phyloP scores from a whole-genome alignment of 2,329 filamentous ascomycete species.

The Stachybotrys elegans region DNA sequence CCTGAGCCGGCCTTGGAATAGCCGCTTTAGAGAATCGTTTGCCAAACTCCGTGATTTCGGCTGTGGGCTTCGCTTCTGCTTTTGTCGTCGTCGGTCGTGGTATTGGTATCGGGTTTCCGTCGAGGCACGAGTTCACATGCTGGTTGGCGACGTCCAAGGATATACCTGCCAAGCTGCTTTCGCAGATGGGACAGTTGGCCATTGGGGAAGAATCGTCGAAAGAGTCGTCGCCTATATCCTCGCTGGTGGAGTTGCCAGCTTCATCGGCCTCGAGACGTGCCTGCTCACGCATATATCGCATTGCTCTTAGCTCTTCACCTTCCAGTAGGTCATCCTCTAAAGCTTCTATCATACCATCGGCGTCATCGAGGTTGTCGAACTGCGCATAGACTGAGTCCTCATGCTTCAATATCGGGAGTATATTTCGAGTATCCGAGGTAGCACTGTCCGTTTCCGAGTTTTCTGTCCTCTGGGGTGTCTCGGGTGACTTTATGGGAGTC shows the following conservation, averaged over 20 bases:
- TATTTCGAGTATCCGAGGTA: slow-evolving; percentile 6
- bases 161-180: slow-evolving; percentile 54
- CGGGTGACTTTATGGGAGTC: too few species aligned
- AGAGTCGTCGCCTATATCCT: slow-evolving; percentile 27
- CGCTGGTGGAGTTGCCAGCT: slow-evolving; percentile 32
- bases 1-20: slow-evolving; percentile 72
- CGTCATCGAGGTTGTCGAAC: slow-evolving; percentile 28
- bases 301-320: slow-evolving; percentile 62
- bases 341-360: slow-evolving; percentile 47
- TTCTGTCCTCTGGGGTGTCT: background rate
- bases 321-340: slow-evolving; percentile 46
- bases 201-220: slow-evolving; percentile 24
- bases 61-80: slow-evolving; percentile 15
- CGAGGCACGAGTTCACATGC: slow-evolving; percentile 91
- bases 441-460: background rate
- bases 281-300: slow-evolving; percentile 72
- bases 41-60: slow-evolving; percentile 35
- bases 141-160: slow-evolving; percentile 64
- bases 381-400: slow-evolving; percentile 25
- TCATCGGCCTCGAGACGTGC: slow-evolving; percentile 59
- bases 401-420: slow-evolving; percentile 16
- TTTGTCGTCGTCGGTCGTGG: slow-evolving; percentile 19
- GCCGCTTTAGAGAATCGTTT: slow-evolving; percentile 63
- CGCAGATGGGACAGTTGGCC: slow-evolving; percentile 72
- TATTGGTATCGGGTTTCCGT: slow-evolving; percentile 67